These are phyloP conservation scores for Saccharomycopsis olivae DNA, from an alignment of 805 yeast genomes.

Conservation along the genomic window DNA sequence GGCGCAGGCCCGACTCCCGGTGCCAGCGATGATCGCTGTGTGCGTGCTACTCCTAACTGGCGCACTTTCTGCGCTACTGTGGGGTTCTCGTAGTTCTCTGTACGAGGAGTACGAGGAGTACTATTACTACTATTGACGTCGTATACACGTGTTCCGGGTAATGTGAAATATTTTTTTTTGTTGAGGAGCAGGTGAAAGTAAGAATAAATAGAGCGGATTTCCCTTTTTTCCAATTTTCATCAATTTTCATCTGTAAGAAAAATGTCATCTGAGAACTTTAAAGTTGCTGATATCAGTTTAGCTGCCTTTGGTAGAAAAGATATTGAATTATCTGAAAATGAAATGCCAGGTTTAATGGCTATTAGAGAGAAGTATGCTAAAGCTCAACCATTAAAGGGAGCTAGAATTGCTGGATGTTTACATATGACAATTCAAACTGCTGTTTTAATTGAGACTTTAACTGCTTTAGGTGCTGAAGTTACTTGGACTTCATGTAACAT, in stretches of 20 bases:
- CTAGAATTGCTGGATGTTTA: conserved; percentile 97
- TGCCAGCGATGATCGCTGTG: background rate
- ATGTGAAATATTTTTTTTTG: too few relatives aligned
- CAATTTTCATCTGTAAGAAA: background rate
- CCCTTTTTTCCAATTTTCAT: background rate
- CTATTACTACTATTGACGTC: background rate
- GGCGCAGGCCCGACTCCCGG: background rate
- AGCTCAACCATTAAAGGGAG: conserved; percentile 93
- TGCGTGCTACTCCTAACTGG: background rate
- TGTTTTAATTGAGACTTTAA: conserved; percentile 93
- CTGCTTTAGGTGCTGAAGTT: conserved; percentile 97
- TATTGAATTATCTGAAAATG: conserved; percentile 97
- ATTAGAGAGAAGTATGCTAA: conserved; percentile 88
- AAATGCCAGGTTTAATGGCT: conserved; percentile 99
- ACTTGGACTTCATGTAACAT: conserved; percentile 99
- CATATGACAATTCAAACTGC: conserved; percentile 99
- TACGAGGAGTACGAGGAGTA: background rate
- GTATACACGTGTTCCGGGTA: background rate
- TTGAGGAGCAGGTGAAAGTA: too few relatives aligned
- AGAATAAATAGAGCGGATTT: background rate
- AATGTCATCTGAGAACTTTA: conserved; percentile 67
- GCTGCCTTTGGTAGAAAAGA: conserved; percentile 99
- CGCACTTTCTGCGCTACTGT: background rate
- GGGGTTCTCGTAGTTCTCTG: background rate
- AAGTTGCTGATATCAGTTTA: conserved; percentile 94